phyloP scores from a whole-genome alignment of 2,329 filamentous ascomycete genomes.

The Cryphonectria naterciae region DNA sequence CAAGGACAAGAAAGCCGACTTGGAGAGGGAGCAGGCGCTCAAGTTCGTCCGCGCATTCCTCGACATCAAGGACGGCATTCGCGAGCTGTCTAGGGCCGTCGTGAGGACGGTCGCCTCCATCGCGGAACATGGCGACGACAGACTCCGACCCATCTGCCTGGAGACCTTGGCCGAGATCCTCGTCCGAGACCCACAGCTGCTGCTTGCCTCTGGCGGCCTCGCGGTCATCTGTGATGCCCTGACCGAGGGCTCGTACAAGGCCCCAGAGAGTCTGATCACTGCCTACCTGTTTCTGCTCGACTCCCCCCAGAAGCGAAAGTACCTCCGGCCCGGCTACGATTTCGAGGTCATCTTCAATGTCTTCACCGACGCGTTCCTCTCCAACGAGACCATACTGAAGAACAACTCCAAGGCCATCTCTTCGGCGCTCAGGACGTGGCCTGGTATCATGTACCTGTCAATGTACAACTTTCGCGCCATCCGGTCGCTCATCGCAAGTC shows the following conservation, averaged over 20 bases:
- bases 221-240: constrained; percentile 88
- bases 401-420: constrained; percentile 92
- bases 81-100: constrained; percentile 83
- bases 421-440: constrained; percentile 90
- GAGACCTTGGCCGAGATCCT: constrained; percentile 93
- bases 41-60: constrained; percentile 96
- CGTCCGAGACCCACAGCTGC: constrained; percentile 78
- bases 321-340: constrained; percentile 85
- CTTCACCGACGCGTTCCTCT: constrained; percentile 80
- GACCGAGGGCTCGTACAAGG: constrained; percentile 87
- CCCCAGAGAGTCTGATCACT: constrained; percentile 83
- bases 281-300: constrained; percentile 92
- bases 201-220: constrained; percentile 83
- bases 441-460: constrained; percentile 83
- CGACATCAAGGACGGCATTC: constrained; percentile 90
- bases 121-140: constrained; percentile 83
- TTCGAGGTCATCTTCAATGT: constrained; percentile 87
- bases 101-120: constrained; percentile 89
- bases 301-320: constrained; percentile 77
- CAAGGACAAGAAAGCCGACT: constrained; percentile 95
- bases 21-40: constrained; percentile 93
- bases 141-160: constrained; percentile 85
- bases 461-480: constrained; percentile 88
- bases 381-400: constrained; percentile 68
- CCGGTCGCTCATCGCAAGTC: constrained; percentile 72